These are phyloP conservation scores for Cicer chorassanicum DNA, from an alignment of 306 rosid species.

Conservation along the genomic window DNA sequence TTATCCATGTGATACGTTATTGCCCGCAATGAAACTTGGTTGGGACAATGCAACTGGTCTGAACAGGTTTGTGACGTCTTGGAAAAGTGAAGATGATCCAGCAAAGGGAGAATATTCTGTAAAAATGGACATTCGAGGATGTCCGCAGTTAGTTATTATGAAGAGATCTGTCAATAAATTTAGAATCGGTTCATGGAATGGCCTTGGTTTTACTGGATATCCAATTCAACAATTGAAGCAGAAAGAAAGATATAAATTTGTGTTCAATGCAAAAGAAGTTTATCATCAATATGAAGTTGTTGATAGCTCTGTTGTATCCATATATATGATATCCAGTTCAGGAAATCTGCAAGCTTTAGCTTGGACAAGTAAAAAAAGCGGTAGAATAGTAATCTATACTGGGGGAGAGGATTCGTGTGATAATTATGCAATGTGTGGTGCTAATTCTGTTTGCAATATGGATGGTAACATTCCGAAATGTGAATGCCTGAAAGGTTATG, in stretches of 20 bases:
- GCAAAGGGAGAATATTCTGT: not conserved
- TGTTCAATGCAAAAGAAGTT: conserved; percentile 33
- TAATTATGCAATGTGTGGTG: conserved; percentile 33
- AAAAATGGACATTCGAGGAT: not conserved
- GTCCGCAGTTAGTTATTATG: not conserved
- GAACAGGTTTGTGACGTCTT: conserved; percentile 31
- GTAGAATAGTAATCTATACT: not conserved
- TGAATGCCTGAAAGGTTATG: conserved; percentile 39
- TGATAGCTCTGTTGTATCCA: not conserved
- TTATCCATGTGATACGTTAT: conserved; percentile 35
- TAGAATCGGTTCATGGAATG: conserved; percentile 45
- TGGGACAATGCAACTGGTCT: conserved; percentile 29
- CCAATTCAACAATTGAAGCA: conserved; percentile 3
- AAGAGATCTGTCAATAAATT: not conserved
- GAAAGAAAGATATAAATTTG: conserved; percentile 5
- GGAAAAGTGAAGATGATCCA: conserved; percentile 47
- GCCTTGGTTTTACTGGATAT: not conserved
- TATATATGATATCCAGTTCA: not conserved
- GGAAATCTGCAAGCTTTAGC: not conserved
- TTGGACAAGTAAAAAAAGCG: not conserved
- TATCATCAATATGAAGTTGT: conserved; percentile 8
- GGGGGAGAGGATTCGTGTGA: conserved; percentile 29
- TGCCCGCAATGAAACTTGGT: conserved; percentile 44
- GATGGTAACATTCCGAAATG: conserved; percentile 8
- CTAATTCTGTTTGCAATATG: conserved; percentile 24